These are phyloP conservation scores for Posidonia oceanica DNA, from an alignment of 116 monocot genomes.

Conservation along the genomic window DNA sequence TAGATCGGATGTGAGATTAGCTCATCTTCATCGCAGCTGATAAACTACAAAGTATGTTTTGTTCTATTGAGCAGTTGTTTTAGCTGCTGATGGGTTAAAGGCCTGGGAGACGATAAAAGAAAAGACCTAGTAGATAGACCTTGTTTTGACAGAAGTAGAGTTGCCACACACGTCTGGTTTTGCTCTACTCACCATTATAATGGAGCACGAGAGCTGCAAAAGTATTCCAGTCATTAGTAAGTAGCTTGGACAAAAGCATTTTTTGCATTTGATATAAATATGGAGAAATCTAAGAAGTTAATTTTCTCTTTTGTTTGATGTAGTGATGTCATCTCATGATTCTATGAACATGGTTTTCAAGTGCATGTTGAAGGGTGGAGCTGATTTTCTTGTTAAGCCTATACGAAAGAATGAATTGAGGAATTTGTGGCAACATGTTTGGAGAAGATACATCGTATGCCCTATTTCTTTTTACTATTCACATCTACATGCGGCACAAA, in stretches of 20 bases:
- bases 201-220: constrained; percentile 61
- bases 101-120: constrained; percentile 75
- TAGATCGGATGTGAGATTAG: background rate
- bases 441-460: constrained; percentile 71
- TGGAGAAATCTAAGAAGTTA: background rate
- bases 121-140: constrained; percentile 39
- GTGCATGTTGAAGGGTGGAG: constrained; percentile 84
- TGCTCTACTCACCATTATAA: constrained; percentile 61
- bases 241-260: background rate
- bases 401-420: constrained; percentile 80
- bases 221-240: constrained; percentile 69
- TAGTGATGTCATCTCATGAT: constrained; percentile 99
- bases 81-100: constrained; percentile 62
- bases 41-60: background rate
- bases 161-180: constrained; percentile 66
- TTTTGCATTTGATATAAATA: background rate
- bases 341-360: constrained; percentile 76
- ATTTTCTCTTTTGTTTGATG: constrained; percentile 10
- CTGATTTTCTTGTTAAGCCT: constrained; percentile 93
- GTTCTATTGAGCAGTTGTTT: constrained; percentile 32
- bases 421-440: constrained; percentile 97
- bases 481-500: background rate
- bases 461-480: background rate
- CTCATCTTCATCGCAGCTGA: too few species aligned
- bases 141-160: constrained; percentile 79